Base-by-base conservation (phyloP, 108 stramenopile genomes). In the Conticribra weissflogii region DNA sequence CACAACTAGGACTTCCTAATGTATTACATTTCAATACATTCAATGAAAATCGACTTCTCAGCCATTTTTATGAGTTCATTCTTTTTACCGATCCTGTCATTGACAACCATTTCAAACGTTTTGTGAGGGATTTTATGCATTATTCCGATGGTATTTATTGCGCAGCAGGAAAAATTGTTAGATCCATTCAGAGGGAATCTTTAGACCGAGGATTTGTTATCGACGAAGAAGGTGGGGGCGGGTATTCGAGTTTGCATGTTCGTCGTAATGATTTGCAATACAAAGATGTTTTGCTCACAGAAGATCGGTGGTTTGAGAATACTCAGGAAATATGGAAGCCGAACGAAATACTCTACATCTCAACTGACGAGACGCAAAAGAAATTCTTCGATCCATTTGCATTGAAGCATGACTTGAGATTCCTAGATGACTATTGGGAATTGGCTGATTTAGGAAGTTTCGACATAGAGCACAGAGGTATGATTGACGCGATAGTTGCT, bases 401-500 rank as follows among this genome's bases (percentile, higher is more conserved):
- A 12, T 63, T 90, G 48, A 76, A 86, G 24, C 89, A 91, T 74
- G 72, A 91, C 28, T 30, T 95, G 12, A 63, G 71, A 28, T 95
- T 96, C 70, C 50, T 96, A 23, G 80, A 91, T 74, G 95, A 95
- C 58, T 96, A 92, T 63, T 81, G 76, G 68, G 88, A 91, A 15
- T 44, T 85, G 59, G 86, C 83, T 3, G 74, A 66, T 34, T 68
- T 97, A 61, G 72, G 72, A 28, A 83, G 67, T 50, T 63, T 96
- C 31, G 81, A 92, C 70, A 83, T 83, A 44, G 95, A 96, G 56
- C 93, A 86, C 69, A 72, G 91, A n/a, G 96, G 96, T 19, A 98
- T 98, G 96, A 86, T 98, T 44, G 97, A 98, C 59, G 89, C 89
- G 12, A 88, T 97, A 71, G 88, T 98, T 34, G 90, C 96, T 17